Conservation (phyloP, 2,329 filamentous ascomycete genomes). For the Botrytis aclada region DNA sequence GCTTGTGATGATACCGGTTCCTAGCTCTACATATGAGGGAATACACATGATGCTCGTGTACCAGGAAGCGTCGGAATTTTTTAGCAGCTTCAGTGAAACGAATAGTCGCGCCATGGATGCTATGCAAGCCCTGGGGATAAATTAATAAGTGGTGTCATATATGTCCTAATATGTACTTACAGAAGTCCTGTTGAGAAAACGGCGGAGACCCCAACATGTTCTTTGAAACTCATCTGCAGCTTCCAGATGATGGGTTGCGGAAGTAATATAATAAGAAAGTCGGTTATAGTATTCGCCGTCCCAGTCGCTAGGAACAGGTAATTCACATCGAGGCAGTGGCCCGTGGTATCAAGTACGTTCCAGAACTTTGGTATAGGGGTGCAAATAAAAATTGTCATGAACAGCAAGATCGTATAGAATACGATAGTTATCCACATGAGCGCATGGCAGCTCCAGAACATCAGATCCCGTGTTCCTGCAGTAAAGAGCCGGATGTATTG, state of each 20-base stretch:
- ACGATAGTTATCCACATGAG: neutral
- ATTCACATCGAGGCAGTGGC: neutral
- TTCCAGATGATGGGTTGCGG: neutral
- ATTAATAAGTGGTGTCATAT: rapidly evolving
- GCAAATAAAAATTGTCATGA: constrained; percentile 6
- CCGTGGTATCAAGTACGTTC: neutral
- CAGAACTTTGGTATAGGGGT: neutral
- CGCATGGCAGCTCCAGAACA: constrained; percentile 4
- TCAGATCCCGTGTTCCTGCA: neutral
- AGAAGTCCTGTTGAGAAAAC: constrained; percentile 3
- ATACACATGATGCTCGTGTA: neutral
- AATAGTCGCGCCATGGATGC: neutral
- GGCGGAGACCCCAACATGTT: constrained; percentile 1
- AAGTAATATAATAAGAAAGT: constrained; percentile 2
- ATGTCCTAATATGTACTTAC: neutral
- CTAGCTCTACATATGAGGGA: neutral
- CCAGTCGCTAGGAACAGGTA: neutral
- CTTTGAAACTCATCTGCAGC: constrained; percentile 8
- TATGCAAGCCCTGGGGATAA: neutral
- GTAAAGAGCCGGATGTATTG: constrained; percentile 3
- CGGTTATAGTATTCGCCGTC: neutral
- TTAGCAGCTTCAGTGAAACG: neutral
- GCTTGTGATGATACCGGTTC: neutral
- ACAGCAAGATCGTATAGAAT: neutral
- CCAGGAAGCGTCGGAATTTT: neutral